Conservation (phyloP, 257 asterid genomes). For the Salvia miltiorrhiza region DNA sequence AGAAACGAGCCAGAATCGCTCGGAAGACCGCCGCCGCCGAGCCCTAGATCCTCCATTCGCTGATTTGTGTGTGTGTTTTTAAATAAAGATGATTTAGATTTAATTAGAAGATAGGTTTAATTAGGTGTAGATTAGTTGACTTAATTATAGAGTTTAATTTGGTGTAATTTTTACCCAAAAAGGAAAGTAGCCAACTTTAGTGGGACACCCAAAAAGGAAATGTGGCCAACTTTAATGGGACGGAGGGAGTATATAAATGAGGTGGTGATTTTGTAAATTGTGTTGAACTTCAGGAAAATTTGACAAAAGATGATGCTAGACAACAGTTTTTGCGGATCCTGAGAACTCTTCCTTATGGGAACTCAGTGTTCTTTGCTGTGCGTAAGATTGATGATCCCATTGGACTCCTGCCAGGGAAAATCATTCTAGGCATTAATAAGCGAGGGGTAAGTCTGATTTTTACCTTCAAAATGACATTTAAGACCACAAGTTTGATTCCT, state of each 20-base stretch:
- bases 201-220: too few species aligned
- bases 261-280: not conserved
- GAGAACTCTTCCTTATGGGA: slow-evolving; percentile 95
- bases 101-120: too few species aligned
- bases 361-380: slow-evolving; percentile 96
- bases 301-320: slow-evolving; percentile 97
- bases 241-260: slow-evolving; percentile 5
- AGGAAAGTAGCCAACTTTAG: too few species aligned
- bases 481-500: not conserved
- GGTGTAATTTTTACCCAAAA: too few species aligned
- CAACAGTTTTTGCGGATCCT: slow-evolving; percentile 89
- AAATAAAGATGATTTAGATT: too few species aligned
- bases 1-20: too few species aligned
- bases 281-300: slow-evolving; percentile 57
- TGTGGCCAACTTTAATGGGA: too few species aligned
- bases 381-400: slow-evolving; percentile 99
- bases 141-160: too few species aligned
- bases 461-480: not conserved
- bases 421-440: slow-evolving; percentile 87
- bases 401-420: slow-evolving; percentile 94
- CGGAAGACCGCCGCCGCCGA: too few species aligned
- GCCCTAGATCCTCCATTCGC: too few species aligned
- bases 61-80: too few species aligned
- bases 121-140: too few species aligned
- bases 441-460: slow-evolving; percentile 71